These are phyloP conservation scores for Spencermartinsiella ligniputridi DNA, from an alignment of 1,139 yeast genomes.

Conservation along the genomic window DNA sequence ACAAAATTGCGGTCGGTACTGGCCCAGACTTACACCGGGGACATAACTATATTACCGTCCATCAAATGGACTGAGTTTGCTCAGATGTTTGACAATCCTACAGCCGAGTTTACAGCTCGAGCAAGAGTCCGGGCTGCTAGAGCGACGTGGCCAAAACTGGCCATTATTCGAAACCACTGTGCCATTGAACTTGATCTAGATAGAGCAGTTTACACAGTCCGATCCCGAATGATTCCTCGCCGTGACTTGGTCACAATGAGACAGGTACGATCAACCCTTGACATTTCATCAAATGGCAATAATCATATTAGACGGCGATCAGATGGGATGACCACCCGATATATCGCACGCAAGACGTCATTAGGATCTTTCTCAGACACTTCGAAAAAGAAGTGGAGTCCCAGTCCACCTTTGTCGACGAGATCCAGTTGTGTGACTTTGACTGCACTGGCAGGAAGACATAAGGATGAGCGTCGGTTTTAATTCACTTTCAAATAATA, in stretches of 20 bases:
- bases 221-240: constrained; percentile 57
- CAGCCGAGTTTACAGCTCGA: constrained; percentile 64
- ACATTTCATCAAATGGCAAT: constrained; percentile 1
- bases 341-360: constrained; percentile 12
- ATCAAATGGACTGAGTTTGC: constrained; percentile 54
- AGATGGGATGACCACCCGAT: constrained; percentile 12
- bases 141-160: constrained; percentile 89
- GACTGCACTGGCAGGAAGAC: constrained; percentile 9
- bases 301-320: constrained; percentile 15
- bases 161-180: constrained; percentile 82
- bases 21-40: constrained; percentile 87
- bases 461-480: background rate
- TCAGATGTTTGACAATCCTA: constrained; percentile 72
- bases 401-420: constrained; percentile 14
- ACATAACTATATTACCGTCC: constrained; percentile 85
- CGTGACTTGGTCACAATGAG: constrained; percentile 1
- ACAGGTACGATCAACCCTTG: background rate
- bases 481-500: too few species aligned
- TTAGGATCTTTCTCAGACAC: constrained; percentile 9
- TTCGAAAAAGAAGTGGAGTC: constrained; percentile 15
- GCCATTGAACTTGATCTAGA: constrained; percentile 86
- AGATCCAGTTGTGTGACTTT: constrained; percentile 15
- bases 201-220: constrained; percentile 60
- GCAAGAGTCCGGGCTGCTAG: constrained; percentile 79
- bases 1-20: constrained; percentile 70